Evolutionary conservation across 192 early-diverging fungal genomes (phyloP), one percentile per base, ranked within the genome.

Genomic region (Pilaira anomala): DNA sequence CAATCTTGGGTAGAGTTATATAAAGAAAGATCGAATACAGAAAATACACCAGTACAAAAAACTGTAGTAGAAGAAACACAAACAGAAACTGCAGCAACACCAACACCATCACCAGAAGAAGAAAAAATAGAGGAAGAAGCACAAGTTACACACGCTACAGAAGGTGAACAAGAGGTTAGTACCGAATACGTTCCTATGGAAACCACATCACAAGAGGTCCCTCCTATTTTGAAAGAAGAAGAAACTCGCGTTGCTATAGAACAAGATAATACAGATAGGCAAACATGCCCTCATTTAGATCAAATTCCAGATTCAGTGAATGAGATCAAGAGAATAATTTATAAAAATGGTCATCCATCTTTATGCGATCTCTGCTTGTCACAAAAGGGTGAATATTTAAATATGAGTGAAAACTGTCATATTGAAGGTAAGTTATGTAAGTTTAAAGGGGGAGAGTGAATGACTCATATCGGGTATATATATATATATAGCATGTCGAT

Each of bases 1-100:
- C 46, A 60, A 36, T 62, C 64, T 0, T 72, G 70, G 70, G 26
- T 42, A n/a, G 29, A 60, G 3, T 44, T 62, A 7, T 58, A 61
- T 50, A n/a, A 66, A n/a, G 48, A 60, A 42, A 25, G 39, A 13
- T 36, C 41, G 8, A 50, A 14, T 30, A 30, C 29, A 55, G 0
- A 11, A 18, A 29, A 26, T 54, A 33, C 30, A n/a, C n/a, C n/a
- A n/a, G n/a, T n/a, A n/a, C n/a, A n/a, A n/a, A n/a, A n/a, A n/a
- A n/a, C n/a, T n/a, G n/a, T n/a, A n/a, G n/a, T n/a, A n/a, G n/a
- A n/a, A n/a, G 4, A 28, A 24, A 14, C 24, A 5, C 13, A 46
- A 51, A 22, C 21, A 3, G 3, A 19, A 18, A 24, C 49, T 51
- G 49, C 21, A 12, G 49, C 49, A n/a, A n/a, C n/a, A n/a, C n/a